Conservation (phyloP, 176 grass and related monocot genomes). For the Avena insularis region DNA sequence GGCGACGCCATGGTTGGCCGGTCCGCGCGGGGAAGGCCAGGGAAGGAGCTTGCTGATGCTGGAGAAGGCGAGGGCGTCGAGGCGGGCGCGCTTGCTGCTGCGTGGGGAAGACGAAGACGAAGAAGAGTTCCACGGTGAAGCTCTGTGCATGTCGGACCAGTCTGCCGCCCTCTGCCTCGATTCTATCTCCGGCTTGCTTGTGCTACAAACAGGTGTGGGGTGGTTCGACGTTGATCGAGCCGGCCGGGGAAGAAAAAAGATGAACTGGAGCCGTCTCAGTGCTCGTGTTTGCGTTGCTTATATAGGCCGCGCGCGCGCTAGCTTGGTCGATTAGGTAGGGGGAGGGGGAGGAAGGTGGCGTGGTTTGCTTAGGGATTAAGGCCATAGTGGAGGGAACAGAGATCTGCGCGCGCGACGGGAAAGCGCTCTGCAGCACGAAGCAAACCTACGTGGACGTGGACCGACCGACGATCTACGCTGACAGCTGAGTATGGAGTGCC, state of each 20-base stretch:
- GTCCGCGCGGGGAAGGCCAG: slow-evolving; percentile 46
- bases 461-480: not conserved
- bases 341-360: not conserved
- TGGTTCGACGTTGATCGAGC: not conserved
- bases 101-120: not conserved
- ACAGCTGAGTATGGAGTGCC: not conserved
- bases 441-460: slow-evolving; percentile 52
- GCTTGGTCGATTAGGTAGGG: not conserved
- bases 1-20: slow-evolving; percentile 48
- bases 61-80: slow-evolving; percentile 24
- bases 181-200: not conserved
- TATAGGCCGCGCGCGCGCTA: slow-evolving; percentile 19
- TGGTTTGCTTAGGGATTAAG: slow-evolving; percentile 48
- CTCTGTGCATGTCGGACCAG: slow-evolving; percentile 71
- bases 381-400: slow-evolving; percentile 43
- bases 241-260: not conserved
- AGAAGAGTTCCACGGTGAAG: slow-evolving; percentile 45
- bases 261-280: slow-evolving; percentile 52
- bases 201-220: not conserved
- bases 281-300: slow-evolving; percentile 23
- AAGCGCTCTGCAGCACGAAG: slow-evolving; percentile 6
- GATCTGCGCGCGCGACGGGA: slow-evolving; percentile 20
- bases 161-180: slow-evolving; percentile 7
- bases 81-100: slow-evolving; percentile 53
- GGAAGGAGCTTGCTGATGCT: slow-evolving; percentile 40